phyloP scores from a whole-genome alignment of 352 stramenopile species.

The Phytophthora pseudosyringae region DNA sequence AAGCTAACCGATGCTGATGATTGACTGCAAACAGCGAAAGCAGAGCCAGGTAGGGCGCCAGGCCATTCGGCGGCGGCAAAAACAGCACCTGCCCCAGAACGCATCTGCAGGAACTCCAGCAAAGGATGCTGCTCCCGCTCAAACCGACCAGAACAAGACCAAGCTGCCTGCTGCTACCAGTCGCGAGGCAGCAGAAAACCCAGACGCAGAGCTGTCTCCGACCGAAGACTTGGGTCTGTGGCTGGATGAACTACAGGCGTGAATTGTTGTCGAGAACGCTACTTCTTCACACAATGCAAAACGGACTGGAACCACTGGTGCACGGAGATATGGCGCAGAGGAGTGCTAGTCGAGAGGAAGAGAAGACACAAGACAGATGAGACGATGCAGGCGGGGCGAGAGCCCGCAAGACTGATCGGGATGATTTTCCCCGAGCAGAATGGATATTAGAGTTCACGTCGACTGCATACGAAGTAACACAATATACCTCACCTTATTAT shows the following conservation, averaged over 20 bases:
- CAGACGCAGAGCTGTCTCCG: slow-evolving; percentile 17
- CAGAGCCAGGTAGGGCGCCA: slow-evolving; percentile 46
- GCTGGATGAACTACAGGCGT: slow-evolving; percentile 8
- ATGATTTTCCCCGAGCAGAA: no score
- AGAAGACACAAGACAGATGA: no score
- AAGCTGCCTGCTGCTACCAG: slow-evolving; percentile 4
- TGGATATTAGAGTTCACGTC: no score
- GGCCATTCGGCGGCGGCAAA: slow-evolving; percentile 37
- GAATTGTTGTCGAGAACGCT: neutral
- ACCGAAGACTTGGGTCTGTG: slow-evolving; percentile 25
- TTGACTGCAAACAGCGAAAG: slow-evolving; percentile 44
- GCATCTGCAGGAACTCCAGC: neutral
- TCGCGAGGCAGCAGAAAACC: neutral
- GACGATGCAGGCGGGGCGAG: no score
- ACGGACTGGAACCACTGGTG: no score
- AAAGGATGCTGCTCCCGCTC: neutral
- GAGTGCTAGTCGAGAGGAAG: no score
- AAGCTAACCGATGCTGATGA: neutral
- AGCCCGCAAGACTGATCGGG: no score
- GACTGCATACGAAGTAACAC: no score
- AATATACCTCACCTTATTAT: no score
- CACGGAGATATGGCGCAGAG: no score
- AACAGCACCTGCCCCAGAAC: slow-evolving; percentile 18
- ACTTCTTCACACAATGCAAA: no score
- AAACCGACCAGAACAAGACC: slow-evolving; percentile 9